Conservation (phyloP, 768 basidiomycete species). For the Amanita muscaria region DNA sequence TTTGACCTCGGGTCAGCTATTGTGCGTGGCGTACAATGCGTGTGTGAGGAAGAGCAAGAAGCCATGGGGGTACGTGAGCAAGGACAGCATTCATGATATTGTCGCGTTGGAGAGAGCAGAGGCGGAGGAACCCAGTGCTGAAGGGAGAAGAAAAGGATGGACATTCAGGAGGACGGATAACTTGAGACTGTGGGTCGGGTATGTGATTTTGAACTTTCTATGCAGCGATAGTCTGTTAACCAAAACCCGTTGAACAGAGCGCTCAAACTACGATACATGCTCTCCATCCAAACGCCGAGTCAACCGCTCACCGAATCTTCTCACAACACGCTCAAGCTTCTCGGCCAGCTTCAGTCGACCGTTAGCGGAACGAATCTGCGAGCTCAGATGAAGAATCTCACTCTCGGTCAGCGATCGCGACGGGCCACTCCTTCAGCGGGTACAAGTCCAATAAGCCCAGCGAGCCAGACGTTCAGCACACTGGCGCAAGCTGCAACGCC, state of each 20-base stretch:
- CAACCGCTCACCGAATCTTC: slow-evolving; percentile 16
- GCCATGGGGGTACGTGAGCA: slow-evolving; percentile 83
- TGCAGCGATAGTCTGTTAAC: neutral
- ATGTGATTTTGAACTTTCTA: slow-evolving; percentile 21
- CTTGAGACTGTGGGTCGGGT: slow-evolving; percentile 80
- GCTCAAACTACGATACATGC: slow-evolving; percentile 71
- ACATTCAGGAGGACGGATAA: slow-evolving; percentile 86
- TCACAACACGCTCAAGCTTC: neutral
- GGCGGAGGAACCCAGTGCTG: slow-evolving; percentile 25
- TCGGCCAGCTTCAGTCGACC: slow-evolving; percentile 17
- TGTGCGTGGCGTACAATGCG: slow-evolving; percentile 75
- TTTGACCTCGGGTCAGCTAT: slow-evolving; percentile 68
- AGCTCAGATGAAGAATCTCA: neutral
- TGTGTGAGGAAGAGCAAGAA: slow-evolving; percentile 72
- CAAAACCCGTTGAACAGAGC: slow-evolving; percentile 37
- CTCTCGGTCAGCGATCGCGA: too few relatives aligned
- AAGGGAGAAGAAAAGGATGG: slow-evolving; percentile 54
- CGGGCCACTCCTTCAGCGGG: too few relatives aligned
- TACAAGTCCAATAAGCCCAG: too few relatives aligned
- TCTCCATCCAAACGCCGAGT: slow-evolving; percentile 55
- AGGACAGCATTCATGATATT: slow-evolving; percentile 74
- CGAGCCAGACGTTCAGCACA: too few relatives aligned
- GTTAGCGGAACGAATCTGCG: slow-evolving; percentile 10
- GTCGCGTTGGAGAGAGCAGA: slow-evolving; percentile 48
- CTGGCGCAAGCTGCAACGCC: too few relatives aligned